phyloP scores from a whole-genome alignment of 1,284 basidiomycete genomes.

The Tremellales sp. region DNA sequence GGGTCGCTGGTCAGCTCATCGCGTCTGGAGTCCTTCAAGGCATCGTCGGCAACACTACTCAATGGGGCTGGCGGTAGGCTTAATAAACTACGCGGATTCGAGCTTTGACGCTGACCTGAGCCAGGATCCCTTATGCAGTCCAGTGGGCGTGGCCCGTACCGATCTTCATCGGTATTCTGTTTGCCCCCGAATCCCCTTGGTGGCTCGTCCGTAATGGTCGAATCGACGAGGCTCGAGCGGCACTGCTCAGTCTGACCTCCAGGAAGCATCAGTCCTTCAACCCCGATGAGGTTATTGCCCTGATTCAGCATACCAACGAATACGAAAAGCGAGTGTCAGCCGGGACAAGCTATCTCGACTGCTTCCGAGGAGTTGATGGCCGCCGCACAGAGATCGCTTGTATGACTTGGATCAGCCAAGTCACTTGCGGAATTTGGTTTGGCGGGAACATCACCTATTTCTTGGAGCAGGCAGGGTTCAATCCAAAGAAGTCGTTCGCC shows the following conservation, averaged over 20 bases:
- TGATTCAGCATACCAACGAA: slow-evolving; percentile 37
- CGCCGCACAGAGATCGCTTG: slow-evolving; percentile 48
- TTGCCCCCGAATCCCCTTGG: slow-evolving; percentile 15
- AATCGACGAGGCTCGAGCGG: slow-evolving; percentile 8
- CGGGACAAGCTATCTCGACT: slow-evolving; percentile 43
- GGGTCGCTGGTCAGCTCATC: slow-evolving; percentile 12
- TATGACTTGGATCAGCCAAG: slow-evolving; percentile 34
- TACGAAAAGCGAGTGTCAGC: slow-evolving; percentile 37
- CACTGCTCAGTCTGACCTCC: slow-evolving; percentile 39
- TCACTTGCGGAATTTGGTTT: slow-evolving; percentile 14
- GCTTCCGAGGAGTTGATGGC: slow-evolving; percentile 46
- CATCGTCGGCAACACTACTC: slow-evolving; percentile 6
- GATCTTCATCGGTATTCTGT: slow-evolving; percentile 1
- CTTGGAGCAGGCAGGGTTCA: slow-evolving; percentile 43
- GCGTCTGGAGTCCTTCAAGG: slow-evolving; percentile 9
- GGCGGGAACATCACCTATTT: slow-evolving; percentile 33
- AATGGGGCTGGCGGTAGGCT: too few species aligned
- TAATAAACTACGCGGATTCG: slow-evolving; percentile 39
- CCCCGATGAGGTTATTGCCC: slow-evolving; percentile 35
- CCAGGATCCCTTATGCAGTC: slow-evolving; percentile 31
- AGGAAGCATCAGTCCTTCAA: slow-evolving; percentile 10
- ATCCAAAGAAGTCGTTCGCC: slow-evolving; percentile 33
- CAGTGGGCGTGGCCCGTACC: slow-evolving; percentile 35
- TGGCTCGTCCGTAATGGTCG: slow-evolving; percentile 12
- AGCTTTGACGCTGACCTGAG: slow-evolving; percentile 7